Evolutionary conservation across 192 early-diverging fungal genomes (phyloP).

Genomic region (Coemansia sp.): DNA sequence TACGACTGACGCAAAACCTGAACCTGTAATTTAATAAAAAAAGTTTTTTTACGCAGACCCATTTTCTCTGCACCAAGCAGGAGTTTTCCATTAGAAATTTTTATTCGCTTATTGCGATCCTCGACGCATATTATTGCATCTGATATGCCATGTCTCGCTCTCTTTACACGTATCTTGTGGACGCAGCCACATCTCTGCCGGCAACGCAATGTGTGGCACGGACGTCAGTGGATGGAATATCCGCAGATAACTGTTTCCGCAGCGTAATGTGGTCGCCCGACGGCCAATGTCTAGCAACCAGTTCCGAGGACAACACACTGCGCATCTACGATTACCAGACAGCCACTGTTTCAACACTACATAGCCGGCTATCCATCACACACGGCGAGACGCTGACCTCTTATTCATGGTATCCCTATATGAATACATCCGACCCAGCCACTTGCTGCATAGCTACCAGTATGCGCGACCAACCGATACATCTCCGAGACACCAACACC

Average conservation of each 20-base stretch:
- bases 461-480: slow-evolving; percentile 74
- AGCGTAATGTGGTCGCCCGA: slow-evolving; percentile 47
- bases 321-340: slow-evolving; percentile 16
- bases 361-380: slow-evolving; percentile 1
- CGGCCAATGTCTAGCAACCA: slow-evolving; percentile 30
- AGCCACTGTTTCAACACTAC: not conserved
- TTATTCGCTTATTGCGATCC: too few relatives aligned
- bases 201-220: not conserved
- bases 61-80: too few relatives aligned
- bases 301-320: slow-evolving; percentile 25
- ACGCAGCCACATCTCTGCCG: not conserved
- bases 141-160: not conserved
- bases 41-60: too few relatives aligned
- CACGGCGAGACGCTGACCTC: slow-evolving; percentile 26
- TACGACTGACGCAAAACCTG: not conserved
- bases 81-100: too few relatives aligned
- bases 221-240: not conserved
- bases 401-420: slow-evolving; percentile 43
- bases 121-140: too few relatives aligned
- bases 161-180: not conserved
- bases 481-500: slow-evolving; percentile 64
- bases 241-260: slow-evolving; percentile 11
- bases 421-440: slow-evolving; percentile 46
- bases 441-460: slow-evolving; percentile 65
- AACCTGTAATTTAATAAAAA: too few relatives aligned